Percentiles rank a stretch among this genome's conserved stretches.
These are phyloP conservation scores for Spongiforma sp. DNA, from an alignment of 1,284 basidiomycete species.

Conservation along the genomic window DNA sequence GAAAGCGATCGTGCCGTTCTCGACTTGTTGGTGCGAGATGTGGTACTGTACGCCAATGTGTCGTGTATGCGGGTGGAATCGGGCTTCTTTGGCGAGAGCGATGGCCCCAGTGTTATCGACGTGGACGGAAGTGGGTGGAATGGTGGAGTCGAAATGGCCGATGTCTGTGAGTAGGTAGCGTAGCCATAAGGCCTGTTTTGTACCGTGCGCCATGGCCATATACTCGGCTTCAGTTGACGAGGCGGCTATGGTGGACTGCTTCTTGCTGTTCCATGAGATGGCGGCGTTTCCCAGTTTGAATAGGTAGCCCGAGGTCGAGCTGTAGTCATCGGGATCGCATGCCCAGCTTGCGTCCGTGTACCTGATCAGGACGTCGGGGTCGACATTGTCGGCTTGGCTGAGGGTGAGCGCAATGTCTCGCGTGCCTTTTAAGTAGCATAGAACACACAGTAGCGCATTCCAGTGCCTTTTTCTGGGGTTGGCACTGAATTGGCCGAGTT, in stretches of 20 bases:
- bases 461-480: slow-evolving; percentile 12
- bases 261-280: slow-evolving; percentile 18
- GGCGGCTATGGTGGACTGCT: background rate
- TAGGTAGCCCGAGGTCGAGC: slow-evolving; percentile 3
- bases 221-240: slow-evolving; percentile 14
- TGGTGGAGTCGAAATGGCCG: background rate
- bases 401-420: background rate
- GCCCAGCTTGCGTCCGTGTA: background rate
- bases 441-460: background rate
- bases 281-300: background rate
- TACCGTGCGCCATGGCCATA: slow-evolving; percentile 1
- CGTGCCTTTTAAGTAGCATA: background rate
- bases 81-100: background rate
- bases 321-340: background rate
- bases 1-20: background rate
- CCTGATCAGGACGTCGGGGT: background rate
- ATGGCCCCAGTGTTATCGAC: background rate
- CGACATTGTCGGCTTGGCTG: background rate
- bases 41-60: background rate
- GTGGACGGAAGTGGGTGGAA: no score
- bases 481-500: slow-evolving; percentile 7
- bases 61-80: background rate
- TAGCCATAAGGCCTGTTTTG: slow-evolving; percentile 9
- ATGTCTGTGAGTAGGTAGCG: background rate
- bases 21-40: background rate